phyloP scores from a whole-genome alignment of 192 early-diverging fungal species.

The Rhizophagus clarus region DNA sequence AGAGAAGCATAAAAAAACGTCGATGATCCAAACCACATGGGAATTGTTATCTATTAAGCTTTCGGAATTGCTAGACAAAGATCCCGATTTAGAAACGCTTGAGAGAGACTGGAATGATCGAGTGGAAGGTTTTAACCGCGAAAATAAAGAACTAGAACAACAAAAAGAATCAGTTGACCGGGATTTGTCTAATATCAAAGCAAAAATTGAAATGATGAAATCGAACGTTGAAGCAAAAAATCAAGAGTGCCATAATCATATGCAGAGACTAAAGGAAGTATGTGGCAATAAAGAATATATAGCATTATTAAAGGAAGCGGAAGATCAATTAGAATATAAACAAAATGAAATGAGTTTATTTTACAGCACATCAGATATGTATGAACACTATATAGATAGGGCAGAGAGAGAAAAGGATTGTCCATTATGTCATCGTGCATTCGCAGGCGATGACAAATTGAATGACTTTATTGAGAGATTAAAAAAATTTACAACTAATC shows the following conservation, averaged over 20 bases:
- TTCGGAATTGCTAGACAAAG: background rate
- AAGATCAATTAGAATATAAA: background rate
- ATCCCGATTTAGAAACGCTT: background rate
- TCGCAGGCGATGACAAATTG: conserved; percentile 56
- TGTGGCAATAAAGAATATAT: background rate
- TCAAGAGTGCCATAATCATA: background rate
- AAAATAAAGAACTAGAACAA: conserved; percentile 5
- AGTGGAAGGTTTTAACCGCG: background rate
- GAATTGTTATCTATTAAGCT: background rate
- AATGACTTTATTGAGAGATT: conserved; percentile 16
- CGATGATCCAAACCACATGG: background rate
- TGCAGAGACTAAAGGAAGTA: background rate
- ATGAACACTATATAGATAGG: conserved; percentile 64
- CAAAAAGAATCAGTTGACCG: background rate
- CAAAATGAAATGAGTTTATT: conserved; percentile 28
- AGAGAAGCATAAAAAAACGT: background rate
- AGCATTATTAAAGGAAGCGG: background rate
- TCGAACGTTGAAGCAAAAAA: background rate
- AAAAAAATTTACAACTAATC: conserved; percentile 39
- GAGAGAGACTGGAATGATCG: background rate
- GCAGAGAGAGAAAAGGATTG: conserved; percentile 70
- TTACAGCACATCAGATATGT: conserved; percentile 60
- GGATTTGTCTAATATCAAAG: background rate
- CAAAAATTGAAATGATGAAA: conserved; percentile 2
- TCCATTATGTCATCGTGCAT: conserved; percentile 81